phyloP scores from a whole-genome alignment of 2,329 filamentous ascomycete species.

The Aspergillus ibericus region DNA sequence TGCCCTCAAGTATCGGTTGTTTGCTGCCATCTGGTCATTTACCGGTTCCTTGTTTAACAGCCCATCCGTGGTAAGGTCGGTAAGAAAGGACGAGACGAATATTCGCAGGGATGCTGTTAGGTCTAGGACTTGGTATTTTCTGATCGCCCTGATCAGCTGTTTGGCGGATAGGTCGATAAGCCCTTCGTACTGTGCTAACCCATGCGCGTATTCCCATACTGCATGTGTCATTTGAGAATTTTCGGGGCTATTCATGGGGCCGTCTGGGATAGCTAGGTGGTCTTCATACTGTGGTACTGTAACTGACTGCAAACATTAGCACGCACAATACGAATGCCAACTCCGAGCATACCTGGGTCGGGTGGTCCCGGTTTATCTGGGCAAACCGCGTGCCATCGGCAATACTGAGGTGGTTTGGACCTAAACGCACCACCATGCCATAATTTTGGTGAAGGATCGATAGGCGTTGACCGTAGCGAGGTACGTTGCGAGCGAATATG shows the following conservation, averaged over 20 bases:
- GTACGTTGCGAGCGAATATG: not conserved
- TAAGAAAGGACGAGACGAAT: constrained; percentile 11
- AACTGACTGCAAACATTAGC: not conserved
- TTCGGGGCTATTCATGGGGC: not conserved
- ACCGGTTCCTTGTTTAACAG: not conserved
- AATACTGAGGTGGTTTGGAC: constrained; percentile 17
- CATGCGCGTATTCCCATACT: not conserved
- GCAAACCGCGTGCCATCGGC: constrained; percentile 12
- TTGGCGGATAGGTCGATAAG: constrained; percentile 6
- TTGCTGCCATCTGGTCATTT: not conserved
- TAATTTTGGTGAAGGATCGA: constrained; percentile 15
- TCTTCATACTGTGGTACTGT: not conserved
- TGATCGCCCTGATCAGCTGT: constrained; percentile 11
- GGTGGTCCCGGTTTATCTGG: not conserved
- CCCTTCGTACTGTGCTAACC: constrained; percentile 9
- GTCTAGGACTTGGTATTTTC: constrained; percentile 5
- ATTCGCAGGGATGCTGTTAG: constrained; percentile 4
- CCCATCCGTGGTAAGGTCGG: not conserved
- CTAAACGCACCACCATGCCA: constrained; percentile 19
- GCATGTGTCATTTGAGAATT: not conserved
- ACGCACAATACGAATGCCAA: not conserved
- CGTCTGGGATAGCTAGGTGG: not conserved
- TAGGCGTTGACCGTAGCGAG: constrained; percentile 10
- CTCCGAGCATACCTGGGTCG: constrained; percentile 1
- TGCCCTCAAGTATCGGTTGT: not conserved